Evolutionary conservation across 2,329 filamentous ascomycete species (phyloP).

Genomic region (Phaeosphaeria sp.): DNA sequence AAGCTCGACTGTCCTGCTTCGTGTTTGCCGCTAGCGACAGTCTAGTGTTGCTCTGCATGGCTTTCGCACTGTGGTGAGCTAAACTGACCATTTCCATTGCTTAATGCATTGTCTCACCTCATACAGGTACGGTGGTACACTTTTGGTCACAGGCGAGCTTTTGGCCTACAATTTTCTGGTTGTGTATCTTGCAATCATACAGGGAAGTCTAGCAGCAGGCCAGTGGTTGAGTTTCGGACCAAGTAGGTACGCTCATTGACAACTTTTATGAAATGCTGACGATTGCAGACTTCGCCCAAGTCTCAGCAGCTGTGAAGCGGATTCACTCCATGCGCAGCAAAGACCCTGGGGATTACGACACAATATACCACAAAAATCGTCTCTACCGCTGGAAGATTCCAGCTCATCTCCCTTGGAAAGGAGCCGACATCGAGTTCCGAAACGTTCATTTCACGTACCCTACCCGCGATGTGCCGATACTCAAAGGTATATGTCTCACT

Average conservation of each 20-base stretch:
- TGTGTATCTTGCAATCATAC: slow-evolving; percentile 34
- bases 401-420: slow-evolving; percentile 10
- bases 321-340: slow-evolving; percentile 22
- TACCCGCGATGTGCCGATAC: slow-evolving; percentile 84
- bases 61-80: slow-evolving; percentile 39
- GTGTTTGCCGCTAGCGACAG: slow-evolving; percentile 56
- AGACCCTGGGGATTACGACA: slow-evolving; percentile 1
- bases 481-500: slow-evolving; percentile 58
- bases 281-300: slow-evolving; percentile 32
- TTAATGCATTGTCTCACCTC: not conserved
- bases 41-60: slow-evolving; percentile 64
- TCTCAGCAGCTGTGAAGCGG: slow-evolving; percentile 26
- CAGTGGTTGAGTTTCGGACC: slow-evolving; percentile 30
- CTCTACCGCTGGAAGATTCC: slow-evolving; percentile 12
- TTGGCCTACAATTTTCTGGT: slow-evolving; percentile 28
- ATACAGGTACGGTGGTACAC: slow-evolving; percentile 32
- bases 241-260: slow-evolving; percentile 13
- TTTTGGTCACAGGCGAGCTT: slow-evolving; percentile 23
- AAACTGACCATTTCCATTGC: slow-evolving; percentile 3
- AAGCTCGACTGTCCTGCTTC: slow-evolving; percentile 59
- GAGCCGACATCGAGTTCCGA: slow-evolving; percentile 70
- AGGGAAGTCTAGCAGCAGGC: slow-evolving; percentile 29
- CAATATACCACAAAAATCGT: not conserved
- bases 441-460: slow-evolving; percentile 92
- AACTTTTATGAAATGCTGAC: not conserved